Evolutionary conservation across 2,329 filamentous ascomycete genomes (phyloP), one percentile per base, ranked within the genome.

Genomic region (Fusarium penzigii): DNA sequence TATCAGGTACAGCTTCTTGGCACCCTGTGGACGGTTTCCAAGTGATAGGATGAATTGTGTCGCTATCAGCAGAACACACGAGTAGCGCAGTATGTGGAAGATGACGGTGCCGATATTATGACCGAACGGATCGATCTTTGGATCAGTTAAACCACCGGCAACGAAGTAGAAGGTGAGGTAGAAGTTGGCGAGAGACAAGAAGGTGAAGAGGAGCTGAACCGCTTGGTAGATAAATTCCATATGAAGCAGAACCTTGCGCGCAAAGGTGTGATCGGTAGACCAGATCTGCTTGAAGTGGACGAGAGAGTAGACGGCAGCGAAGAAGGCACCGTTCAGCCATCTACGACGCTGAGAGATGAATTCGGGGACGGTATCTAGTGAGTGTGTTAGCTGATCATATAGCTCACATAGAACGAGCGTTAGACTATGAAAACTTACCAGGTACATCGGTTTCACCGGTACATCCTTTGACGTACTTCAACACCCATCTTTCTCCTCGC

Each of bases 141-240:
- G 76, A 65, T 97, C 91, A 1, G 89, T 83, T 14, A 99, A 81
- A 39, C 92, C 95, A 41, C 94, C 94, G 17, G 92, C 92, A 61
- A 99, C 88, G 77, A 99, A 99, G 81, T 92, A 99, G 76, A 99
- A 99, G 52, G 92, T 96, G 47, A 99, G 86, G 72, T 97, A 99
- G 79, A 97, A 99, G 78, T 99, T 99, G 72, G 93, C 92, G 39
- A 99, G 85, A 11, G 93, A 96, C 78, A 99, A 97, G 78, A 91
- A 99, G 42, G 94, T 99, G 77, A 99, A 99, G 55, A 96, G 72
- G 13, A 99, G 84, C 67, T 92, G 89, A 62, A 97, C 81, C 69
- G 96, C 88, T 70, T 99, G 94, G 72, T 99, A 99, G 62, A 96
- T 72, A 68, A 97, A 97, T 71, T 99, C 94, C 63, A 97, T 85